Conservation (phyloP, 768 basidiomycete species). For the Xanthoconium purpureum region DNA sequence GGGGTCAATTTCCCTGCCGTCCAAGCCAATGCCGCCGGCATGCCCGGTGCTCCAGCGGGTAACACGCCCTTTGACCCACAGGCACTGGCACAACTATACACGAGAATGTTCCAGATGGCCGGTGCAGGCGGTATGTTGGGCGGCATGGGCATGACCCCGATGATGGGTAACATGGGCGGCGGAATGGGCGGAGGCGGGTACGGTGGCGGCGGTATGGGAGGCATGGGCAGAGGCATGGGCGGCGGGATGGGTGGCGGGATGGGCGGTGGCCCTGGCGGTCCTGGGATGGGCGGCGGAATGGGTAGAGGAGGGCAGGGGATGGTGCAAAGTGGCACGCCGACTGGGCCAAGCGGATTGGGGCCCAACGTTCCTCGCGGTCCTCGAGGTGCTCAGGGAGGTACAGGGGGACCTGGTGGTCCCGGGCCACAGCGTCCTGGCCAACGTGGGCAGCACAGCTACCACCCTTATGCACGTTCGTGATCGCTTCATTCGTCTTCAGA, state of each 20-base stretch:
- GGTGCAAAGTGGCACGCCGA: constrained; percentile 36
- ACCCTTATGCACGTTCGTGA: constrained; percentile 72
- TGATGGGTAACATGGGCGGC: constrained; percentile 36
- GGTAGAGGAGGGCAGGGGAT: constrained; percentile 40
- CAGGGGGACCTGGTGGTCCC: constrained; percentile 47
- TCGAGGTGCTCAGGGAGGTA: constrained; percentile 53
- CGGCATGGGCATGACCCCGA: constrained; percentile 40
- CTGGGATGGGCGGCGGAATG: constrained; percentile 37
- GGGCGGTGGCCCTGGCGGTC: constrained; percentile 40
- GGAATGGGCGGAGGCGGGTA: constrained; percentile 33
- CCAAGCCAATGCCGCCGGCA: constrained; percentile 23
- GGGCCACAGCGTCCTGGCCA: constrained; percentile 68
- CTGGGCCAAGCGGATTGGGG: constrained; percentile 42
- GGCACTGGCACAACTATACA: constrained; percentile 88
- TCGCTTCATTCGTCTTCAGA: not conserved
- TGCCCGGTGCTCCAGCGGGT: constrained; percentile 34
- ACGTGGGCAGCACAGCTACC: constrained; percentile 77
- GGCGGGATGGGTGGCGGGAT: constrained; percentile 42
- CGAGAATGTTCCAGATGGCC: constrained; percentile 91
- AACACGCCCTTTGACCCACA: constrained; percentile 85
- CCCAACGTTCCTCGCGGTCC: constrained; percentile 67
- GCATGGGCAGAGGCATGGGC: constrained; percentile 39
- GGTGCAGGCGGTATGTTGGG: constrained; percentile 48
- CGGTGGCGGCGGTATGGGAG: constrained; percentile 37
- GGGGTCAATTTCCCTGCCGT: constrained; percentile 35